A percentile compares a stretch with the other conserved stretches of the same genome.
Conservation (phyloP, 495 filamentous ascomycete species). For the Amniculicola lignicola region DNA sequence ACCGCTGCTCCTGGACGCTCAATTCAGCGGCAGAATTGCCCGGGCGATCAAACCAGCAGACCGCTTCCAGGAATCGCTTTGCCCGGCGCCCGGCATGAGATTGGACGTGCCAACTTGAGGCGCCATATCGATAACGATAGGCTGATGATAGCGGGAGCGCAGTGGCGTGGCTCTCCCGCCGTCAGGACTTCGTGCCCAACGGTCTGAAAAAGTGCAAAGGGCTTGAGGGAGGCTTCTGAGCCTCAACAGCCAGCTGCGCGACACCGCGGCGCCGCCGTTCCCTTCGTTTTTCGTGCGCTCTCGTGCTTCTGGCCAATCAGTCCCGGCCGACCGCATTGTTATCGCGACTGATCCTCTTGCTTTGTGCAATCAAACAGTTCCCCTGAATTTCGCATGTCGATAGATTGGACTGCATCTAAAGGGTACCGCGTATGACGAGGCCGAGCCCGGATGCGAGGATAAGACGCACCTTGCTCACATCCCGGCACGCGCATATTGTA, state of each 20-base stretch:
- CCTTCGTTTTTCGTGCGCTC: too few species aligned
- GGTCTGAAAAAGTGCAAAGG: not conserved
- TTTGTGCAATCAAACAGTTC: not conserved
- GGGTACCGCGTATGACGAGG: slow-evolving; percentile 14
- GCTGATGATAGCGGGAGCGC: slow-evolving; percentile 9
- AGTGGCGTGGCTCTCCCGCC: slow-evolving; percentile 12
- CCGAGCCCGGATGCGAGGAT: too few species aligned
- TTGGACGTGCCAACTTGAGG: slow-evolving; percentile 4
- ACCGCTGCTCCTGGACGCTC: too few species aligned
- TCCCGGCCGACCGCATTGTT: not conserved
- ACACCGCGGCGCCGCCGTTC: not conserved
- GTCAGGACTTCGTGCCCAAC: not conserved
- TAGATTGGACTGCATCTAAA: slow-evolving; percentile 6
- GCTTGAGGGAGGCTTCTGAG: not conserved
- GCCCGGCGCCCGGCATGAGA: slow-evolving; percentile 5
- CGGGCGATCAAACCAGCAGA: slow-evolving; percentile 14
- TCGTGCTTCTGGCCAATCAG: not conserved
- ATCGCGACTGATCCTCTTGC: not conserved
- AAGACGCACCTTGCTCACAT: too few species aligned
- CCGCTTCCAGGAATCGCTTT: slow-evolving; percentile 1
- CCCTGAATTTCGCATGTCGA: slow-evolving; percentile 19
- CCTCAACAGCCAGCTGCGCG: slow-evolving; percentile 2
- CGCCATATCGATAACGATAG: slow-evolving; percentile 17
- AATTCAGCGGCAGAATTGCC: not conserved
- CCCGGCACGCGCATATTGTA: too few species aligned